These are phyloP conservation scores for Escovopsis sp. DNA, from an alignment of 2,329 filamentous ascomycete genomes.

Conservation along the genomic window DNA sequence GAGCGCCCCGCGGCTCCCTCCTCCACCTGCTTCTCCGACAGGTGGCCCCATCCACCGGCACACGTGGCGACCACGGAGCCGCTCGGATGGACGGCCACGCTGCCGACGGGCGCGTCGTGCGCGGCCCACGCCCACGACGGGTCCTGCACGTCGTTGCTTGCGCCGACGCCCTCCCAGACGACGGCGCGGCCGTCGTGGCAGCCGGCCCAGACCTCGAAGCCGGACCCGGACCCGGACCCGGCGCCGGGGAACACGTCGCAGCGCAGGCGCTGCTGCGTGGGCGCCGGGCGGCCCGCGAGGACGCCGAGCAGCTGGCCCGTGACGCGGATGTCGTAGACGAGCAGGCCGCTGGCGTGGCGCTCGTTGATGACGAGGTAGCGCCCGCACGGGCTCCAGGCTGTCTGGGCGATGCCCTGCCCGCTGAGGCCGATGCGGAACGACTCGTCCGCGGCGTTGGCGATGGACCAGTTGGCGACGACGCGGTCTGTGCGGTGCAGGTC, in stretches of 20 bases:
- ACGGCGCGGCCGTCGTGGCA: conserved; percentile 37
- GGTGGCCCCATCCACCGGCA: conserved; percentile 36
- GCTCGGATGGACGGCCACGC: conserved; percentile 35
- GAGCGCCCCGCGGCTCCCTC: background rate
- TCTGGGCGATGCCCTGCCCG: conserved; percentile 49
- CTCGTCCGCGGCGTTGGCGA: conserved; percentile 38
- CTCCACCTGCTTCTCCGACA: conserved; percentile 4
- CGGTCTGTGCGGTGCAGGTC: conserved; percentile 40
- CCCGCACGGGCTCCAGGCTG: conserved; percentile 47
- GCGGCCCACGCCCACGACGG: conserved; percentile 37
- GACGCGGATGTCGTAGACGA: conserved; percentile 50
- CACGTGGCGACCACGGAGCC: conserved; percentile 43
- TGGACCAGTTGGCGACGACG: conserved; percentile 43
- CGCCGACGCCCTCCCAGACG: conserved; percentile 44
- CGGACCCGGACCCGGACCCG: conserved; percentile 46
- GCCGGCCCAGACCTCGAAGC: conserved; percentile 50
- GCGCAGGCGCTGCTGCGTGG: conserved; percentile 40
- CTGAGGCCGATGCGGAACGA: conserved; percentile 26
- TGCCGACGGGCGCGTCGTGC: conserved; percentile 33
- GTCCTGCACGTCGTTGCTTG: conserved; percentile 25
- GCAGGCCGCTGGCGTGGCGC: conserved; percentile 36
- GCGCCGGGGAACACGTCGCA: conserved; percentile 38
- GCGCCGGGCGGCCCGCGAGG: conserved; percentile 33
- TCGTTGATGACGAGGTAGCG: conserved; percentile 49
- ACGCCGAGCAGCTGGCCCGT: conserved; percentile 41